Base-by-base conservation (phyloP, 2,329 filamentous ascomycete species). In the Didymella arachidicola region DNA sequence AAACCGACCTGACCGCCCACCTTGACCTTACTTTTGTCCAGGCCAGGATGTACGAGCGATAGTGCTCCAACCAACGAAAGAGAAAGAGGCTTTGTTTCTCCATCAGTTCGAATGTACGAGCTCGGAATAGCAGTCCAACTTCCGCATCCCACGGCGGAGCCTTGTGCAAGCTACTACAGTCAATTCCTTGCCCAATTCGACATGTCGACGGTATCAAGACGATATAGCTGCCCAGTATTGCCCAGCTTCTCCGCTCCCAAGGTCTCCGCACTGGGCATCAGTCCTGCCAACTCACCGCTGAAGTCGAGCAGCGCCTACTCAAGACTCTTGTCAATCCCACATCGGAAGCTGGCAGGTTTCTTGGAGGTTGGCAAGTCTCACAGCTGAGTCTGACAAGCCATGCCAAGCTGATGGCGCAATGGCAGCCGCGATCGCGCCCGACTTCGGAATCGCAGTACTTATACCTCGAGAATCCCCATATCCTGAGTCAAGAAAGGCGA, bases 371-470 rank as follows among this genome's bases (percentile, higher is more conserved):
- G 50, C 50, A 41, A 54, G 50, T 27, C 32, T 54, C 45, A 30
- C 12, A 54, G 45, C 56, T 53, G 51, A 59, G 57, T 41, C 41
- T 22, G 57, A 59, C 57, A 59, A 59, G 57, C 46, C 51, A 39
- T 19, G 57, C 57, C 57, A 59, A 59, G 57, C 41, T 51, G 57
- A 59, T 59, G 42, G 57, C 52, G 57, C 43, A 55, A 56, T 55
- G 46, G 22, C 41, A 55, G 52, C 47, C 38, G 46, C 48, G 39
- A 60, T 60, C 52, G 57, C 57, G 29, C 47, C 57, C 57, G 57
- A 56, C 22, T 55, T 60, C 52, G 57, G 52, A 60, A 46, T 29
- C 3, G 30, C 42, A 52, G 47, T 52, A 60, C 52, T 60, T 56
- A 56, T 55, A 60, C 46, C 25, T 36, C 22, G 32, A 36, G 4